Base-by-base conservation (phyloP, 176 grass and related monocot species). In the Eragrostis curvula region DNA sequence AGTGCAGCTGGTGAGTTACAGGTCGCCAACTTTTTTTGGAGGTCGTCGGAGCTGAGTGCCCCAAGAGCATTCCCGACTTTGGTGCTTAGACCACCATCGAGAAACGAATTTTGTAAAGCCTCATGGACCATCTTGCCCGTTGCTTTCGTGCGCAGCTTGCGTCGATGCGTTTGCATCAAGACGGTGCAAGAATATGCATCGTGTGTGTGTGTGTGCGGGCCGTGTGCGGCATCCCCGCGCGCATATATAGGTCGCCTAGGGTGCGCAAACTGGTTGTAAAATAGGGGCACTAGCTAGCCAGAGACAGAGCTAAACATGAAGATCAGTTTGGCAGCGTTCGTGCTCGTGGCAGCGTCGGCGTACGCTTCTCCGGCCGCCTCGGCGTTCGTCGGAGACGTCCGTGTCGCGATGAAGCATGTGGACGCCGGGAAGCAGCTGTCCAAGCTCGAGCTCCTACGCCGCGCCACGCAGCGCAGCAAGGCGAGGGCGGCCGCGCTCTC, bases 391-490 rank as follows among this genome's bases (percentile, higher is more conserved):
- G 68, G 75, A 4, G 51, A 84, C 7, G 40, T 92, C 8, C 79
- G 86, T 1, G 74, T 92, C 12, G 56, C 65, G 23, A 56, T 92
- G 5, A 89, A 59, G 30, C 90, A 86, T 24, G 87, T 92, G 13
- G 87, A 92, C 87, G 79, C 79, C 30, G 68, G 74, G 45, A 69
- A 81, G 74, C 53, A 80, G 48, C 29, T 89, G 62, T 83, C 87
- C n/a, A 84, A 62, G 75, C 12, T 16, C 16, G 90, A 89, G 79
- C 87, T 92, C 39, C 42, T 92, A 56, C 70, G 75, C 49, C 84
- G 90, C 16, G 90, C 87, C 21, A 74, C 53, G 74, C 70, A 5
- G 74, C 90, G 83, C 14, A 89, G 79, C 87, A 83, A 61, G 77
- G 69, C 87, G 18, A 79, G 90, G 69, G 79, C 69, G 48, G 80